phyloP scores from a whole-genome alignment of 2,329 filamentous ascomycete species.

The Karstenula rhodostoma region DNA sequence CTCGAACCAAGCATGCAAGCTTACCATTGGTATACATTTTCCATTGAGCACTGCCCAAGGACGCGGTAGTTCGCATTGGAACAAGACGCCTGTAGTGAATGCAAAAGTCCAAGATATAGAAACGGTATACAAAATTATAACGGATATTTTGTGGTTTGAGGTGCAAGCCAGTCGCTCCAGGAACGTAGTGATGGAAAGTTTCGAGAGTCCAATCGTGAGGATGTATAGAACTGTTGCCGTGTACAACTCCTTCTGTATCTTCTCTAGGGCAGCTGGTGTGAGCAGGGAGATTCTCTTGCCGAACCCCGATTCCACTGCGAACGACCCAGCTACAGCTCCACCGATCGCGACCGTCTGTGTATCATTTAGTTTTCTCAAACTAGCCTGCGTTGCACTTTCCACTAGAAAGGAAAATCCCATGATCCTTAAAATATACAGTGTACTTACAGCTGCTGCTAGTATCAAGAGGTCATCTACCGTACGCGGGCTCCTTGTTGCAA shows the following conservation, averaged over 20 bases:
- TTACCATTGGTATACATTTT: slow-evolving; percentile 35
- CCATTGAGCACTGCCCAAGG: slow-evolving; percentile 35
- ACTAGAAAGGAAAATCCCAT: neutral
- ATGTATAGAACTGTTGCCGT: slow-evolving; percentile 35
- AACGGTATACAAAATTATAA: slow-evolving; percentile 22
- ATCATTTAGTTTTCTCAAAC: neutral
- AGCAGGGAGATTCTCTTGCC: slow-evolving; percentile 30
- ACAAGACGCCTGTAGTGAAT: slow-evolving; percentile 27
- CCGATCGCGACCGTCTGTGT: slow-evolving; percentile 26
- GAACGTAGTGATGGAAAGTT: slow-evolving; percentile 33
- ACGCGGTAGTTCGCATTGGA: slow-evolving; percentile 35
- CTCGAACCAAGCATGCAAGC: neutral
- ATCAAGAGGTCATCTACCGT: slow-evolving; percentile 32
- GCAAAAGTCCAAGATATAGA: slow-evolving; percentile 31
- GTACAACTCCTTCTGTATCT: slow-evolving; percentile 32
- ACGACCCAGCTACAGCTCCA: slow-evolving; percentile 32
- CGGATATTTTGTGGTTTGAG: slow-evolving; percentile 21
- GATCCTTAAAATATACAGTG: neutral
- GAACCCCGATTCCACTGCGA: slow-evolving; percentile 29
- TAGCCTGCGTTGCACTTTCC: neutral
- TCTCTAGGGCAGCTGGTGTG: slow-evolving; percentile 8
- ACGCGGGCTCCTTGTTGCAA: slow-evolving; percentile 23
- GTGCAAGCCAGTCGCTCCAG: slow-evolving; percentile 28
- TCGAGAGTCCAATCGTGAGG: slow-evolving; percentile 32
- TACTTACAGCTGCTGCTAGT: slow-evolving; percentile 27